phyloP scores from a whole-genome alignment of 495 filamentous ascomycete genomes.

The Neurospora sp. region DNA sequence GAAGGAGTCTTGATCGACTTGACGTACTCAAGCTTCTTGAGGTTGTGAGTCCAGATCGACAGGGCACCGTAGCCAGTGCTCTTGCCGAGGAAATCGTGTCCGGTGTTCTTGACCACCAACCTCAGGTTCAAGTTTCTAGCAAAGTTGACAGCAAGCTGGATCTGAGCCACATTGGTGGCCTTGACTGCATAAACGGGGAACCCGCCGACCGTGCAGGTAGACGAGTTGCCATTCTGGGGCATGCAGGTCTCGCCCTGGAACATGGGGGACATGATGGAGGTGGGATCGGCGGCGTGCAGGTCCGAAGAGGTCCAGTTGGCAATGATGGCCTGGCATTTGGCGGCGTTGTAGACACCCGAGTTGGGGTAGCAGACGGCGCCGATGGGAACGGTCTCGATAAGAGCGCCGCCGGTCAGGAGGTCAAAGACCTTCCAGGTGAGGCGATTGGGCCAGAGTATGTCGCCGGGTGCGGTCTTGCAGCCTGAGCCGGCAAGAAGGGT shows the following conservation, averaged over 20 bases:
- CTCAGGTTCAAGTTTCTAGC: constrained; percentile 48
- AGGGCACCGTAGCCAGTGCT: constrained; percentile 37
- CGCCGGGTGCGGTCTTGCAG: constrained; percentile 43
- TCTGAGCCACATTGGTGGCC: constrained; percentile 41
- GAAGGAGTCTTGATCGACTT: constrained; percentile 7
- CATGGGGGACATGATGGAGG: constrained; percentile 40
- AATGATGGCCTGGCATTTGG: constrained; percentile 27
- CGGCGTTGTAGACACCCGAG: constrained; percentile 33
- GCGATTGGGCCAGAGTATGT: constrained; percentile 32
- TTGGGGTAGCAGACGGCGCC: constrained; percentile 36
- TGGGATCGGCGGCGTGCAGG: constrained; percentile 31
- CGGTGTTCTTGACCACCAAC: constrained; percentile 55
- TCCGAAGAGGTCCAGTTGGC: constrained; percentile 23
- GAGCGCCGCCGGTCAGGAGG: constrained; percentile 21
- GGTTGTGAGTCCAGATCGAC: constrained; percentile 48
- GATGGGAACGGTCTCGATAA: constrained; percentile 15
- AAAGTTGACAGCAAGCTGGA: constrained; percentile 53
- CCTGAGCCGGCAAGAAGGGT: constrained; percentile 1
- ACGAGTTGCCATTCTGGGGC: constrained; percentile 22
- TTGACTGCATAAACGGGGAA: constrained; percentile 50
- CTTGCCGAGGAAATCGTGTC: constrained; percentile 55
- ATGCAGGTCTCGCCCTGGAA: constrained; percentile 38
- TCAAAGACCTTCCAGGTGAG: constrained; percentile 35
- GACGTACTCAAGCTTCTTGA: constrained; percentile 19
- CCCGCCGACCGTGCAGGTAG: constrained; percentile 44